Base-by-base conservation (phyloP, 2,329 filamentous ascomycete genomes). In the Fusarium brachygibbosum region DNA sequence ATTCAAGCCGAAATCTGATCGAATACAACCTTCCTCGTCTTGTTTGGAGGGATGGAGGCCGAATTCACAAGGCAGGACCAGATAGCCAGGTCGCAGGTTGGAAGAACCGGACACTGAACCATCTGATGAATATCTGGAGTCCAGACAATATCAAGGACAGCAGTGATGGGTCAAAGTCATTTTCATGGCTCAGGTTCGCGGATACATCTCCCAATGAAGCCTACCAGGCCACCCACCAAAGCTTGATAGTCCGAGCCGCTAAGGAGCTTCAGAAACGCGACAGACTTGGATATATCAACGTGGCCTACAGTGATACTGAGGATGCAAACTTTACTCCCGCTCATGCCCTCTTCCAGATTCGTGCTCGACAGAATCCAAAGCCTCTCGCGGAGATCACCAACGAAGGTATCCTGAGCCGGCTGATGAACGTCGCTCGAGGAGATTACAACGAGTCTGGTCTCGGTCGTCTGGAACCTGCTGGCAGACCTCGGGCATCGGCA, bases 71-170 rank as follows among this genome's bases (percentile, higher is more conserved):
- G 76, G 83, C 93, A 13, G 90, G 94, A 8, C 84, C 86, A 4
- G 88, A 91, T 68, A 98, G 97, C 74, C 76, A 82, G 5, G 87
- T 83, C 66, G 93, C 93, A 46, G 95, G 95, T 5, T 97, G 96
- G 87, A 87, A 88, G 61, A 90, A 87, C 72, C 93, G 91, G 77
- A 93, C 91, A 69, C 80, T 98, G 23, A 82, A 88, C 32, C 90
- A 97, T 70, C 82, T 97, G 80, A 90, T 98, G 89, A 98, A 97
- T 76, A 90, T 99, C 53, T 99, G 93, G 90, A 88, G 89, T 2
- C 91, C 93, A 0, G 90, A 95, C 50, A 89, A 98, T 72, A 87
- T 98, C 42, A 85, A 86, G 14, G 82, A 88, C 48, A 93, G 89
- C 69, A 80, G 86, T 13, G 82, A 85, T 23, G 85, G 86, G 1